A percentile compares a stretch with the other conserved stretches of the same genome.
These are phyloP conservation scores for Apophysomyces elegans DNA, from an alignment of 371 early-diverging fungal genomes.

Conservation along the genomic window DNA sequence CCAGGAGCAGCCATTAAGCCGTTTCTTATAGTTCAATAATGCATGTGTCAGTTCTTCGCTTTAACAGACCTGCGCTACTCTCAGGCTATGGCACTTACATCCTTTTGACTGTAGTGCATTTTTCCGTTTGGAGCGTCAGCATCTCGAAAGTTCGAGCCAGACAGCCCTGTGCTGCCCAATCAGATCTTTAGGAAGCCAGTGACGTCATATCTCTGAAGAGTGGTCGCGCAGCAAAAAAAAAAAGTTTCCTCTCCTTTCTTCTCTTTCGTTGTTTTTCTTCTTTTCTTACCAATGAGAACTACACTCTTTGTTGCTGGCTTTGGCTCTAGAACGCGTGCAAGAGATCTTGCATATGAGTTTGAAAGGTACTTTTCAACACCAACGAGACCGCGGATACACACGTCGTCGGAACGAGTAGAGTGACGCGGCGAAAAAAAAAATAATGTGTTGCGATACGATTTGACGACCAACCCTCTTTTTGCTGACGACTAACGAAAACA, in stretches of 20 bases:
- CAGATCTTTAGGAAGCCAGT: no score
- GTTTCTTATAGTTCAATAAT: no score
- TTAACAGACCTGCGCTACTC: no score
- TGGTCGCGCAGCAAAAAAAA: background rate
- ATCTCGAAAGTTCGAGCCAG: no score
- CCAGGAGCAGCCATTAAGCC: no score
- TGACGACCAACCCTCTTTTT: constrained; percentile 11
- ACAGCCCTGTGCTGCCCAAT: no score
- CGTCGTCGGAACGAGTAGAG: constrained; percentile 13
- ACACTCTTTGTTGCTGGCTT: constrained; percentile 82
- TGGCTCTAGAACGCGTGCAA: constrained; percentile 69
- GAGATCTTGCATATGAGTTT: constrained; percentile 84
- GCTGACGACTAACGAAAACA: constrained; percentile 16
- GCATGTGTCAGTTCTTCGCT: no score
- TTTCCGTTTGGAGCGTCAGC: no score
- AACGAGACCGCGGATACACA: constrained; percentile 13
- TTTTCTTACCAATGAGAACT: constrained; percentile 35
- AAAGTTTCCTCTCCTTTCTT: background rate
- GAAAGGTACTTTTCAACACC: constrained; percentile 61
- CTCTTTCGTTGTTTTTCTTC: background rate
- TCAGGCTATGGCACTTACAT: no score
- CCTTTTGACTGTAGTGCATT: no score
- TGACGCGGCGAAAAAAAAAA: constrained; percentile 7
- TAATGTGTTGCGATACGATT: constrained; percentile 10
- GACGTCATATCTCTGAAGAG: background rate